Base-by-base conservation (phyloP, 495 filamentous ascomycete species). In the Talaromyces liani region DNA sequence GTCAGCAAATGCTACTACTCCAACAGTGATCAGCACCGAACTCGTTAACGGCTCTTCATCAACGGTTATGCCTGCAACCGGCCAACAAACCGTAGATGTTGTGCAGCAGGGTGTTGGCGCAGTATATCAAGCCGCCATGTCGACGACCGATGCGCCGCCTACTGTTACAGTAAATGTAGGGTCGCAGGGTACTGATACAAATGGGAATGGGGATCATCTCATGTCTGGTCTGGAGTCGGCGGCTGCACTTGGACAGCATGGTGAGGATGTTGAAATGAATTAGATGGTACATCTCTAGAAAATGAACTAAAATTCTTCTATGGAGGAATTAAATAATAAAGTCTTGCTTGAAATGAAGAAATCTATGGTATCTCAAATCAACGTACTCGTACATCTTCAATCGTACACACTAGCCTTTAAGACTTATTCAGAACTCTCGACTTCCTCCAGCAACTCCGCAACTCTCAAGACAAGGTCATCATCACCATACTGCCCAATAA, bases 401-500 rank as follows among this genome's bases (percentile, higher is more conserved):
- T 27, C 51, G 9, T 55, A 55, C 51, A 55, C n/a, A 55, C 29
- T 31, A 31, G 6, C 20, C 27, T 27, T 27, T 4, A 20, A 18
- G n/a, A 10, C 24, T 14, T 56, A 24, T 56, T 25, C 10, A 6
- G 20, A 25, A 25, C n/a, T 45, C 24, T 39, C 54, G n/a, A 29
- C 22, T 59, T 64, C 25, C 47, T 76, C 75, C 7, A 80, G 63
- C 62, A 75, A 58, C 54, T 76, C 76, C 6, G 72, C 77, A 36
- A 78, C 74, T 41, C 70, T 73, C 64, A 80, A 65, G 6, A 80
- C 78, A 41, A 80, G 69, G 33, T 85, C 81, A 77, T 98, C 94
- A 67, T 95, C 89, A 39, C 91, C 93, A 73, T 88, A 97, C 72
- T 99, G 94, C 20, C 88, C 92, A 65, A 98, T 87, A 7, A 98